phyloP scores from a whole-genome alignment of 2,329 filamentous ascomycete genomes.

The Eutypa lata region DNA sequence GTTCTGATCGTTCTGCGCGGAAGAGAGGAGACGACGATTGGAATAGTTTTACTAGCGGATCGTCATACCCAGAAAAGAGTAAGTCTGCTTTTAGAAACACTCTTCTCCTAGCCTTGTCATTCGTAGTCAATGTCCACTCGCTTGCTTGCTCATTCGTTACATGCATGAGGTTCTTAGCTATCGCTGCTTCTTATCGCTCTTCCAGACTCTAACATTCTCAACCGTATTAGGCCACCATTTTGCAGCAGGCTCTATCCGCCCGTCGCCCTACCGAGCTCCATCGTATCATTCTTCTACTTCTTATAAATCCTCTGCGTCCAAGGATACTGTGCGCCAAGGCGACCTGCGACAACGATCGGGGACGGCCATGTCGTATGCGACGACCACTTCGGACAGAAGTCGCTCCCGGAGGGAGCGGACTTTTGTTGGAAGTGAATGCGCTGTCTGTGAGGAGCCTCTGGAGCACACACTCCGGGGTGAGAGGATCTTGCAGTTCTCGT shows the following conservation, averaged over 20 bases:
- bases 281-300: slow-evolving; percentile 39
- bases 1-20: slow-evolving; percentile 26
- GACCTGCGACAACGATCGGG: slow-evolving; percentile 23
- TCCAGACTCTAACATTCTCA: not conserved
- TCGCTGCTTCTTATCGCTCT: slow-evolving; percentile 3
- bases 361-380: slow-evolving; percentile 57
- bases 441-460: slow-evolving; percentile 92
- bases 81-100: slow-evolving; percentile 16
- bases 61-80: slow-evolving; percentile 40
- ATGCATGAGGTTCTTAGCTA: too few species aligned
- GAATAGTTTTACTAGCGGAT: slow-evolving; percentile 22
- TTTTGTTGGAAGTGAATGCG: slow-evolving; percentile 91
- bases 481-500: slow-evolving; percentile 91
- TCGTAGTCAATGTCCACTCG: slow-evolving; percentile 8
- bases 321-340: slow-evolving; percentile 29
- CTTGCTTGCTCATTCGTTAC: too few species aligned
- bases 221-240: slow-evolving; percentile 34
- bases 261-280: slow-evolving; percentile 27
- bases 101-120: slow-evolving; percentile 7
- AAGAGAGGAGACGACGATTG: slow-evolving; percentile 24
- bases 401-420: slow-evolving; percentile 85
- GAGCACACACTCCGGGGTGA: slow-evolving; percentile 94
- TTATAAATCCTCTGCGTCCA: slow-evolving; percentile 33
- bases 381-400: slow-evolving; percentile 72
- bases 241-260: slow-evolving; percentile 31